Percentiles rank a stretch among this genome's conserved stretches.
Conservation (phyloP, 1,284 basidiomycete genomes). For the Termitomyces sp. region DNA sequence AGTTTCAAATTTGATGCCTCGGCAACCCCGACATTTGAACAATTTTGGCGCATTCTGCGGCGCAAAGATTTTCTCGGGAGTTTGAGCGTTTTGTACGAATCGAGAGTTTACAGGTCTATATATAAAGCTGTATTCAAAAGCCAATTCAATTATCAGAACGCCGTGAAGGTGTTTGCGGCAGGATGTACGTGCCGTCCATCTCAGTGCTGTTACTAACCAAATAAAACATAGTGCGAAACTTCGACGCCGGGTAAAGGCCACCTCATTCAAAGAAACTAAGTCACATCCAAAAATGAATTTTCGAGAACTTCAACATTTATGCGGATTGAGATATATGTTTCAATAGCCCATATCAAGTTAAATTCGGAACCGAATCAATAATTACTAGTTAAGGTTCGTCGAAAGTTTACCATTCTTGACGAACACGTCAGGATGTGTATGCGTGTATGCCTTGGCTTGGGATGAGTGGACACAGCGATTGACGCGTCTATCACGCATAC, state of each 20-base stretch:
- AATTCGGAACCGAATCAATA: background rate
- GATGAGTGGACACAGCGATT: background rate
- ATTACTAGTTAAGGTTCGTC: background rate
- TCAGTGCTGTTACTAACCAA: background rate
- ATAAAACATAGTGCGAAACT: too few species aligned
- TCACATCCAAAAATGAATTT: background rate
- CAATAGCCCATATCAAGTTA: background rate
- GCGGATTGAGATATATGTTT: background rate
- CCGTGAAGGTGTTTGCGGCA: background rate
- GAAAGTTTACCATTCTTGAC: background rate
- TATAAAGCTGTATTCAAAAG: background rate
- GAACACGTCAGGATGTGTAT: background rate
- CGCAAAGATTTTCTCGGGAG: background rate
- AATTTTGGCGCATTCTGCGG: background rate
- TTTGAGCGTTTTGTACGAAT: background rate
- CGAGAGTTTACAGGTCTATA: background rate
- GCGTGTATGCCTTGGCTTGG: background rate
- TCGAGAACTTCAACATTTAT: background rate
- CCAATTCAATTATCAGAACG: background rate
- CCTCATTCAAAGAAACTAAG: background rate
- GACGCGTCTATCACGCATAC: background rate
- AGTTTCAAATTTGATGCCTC: background rate
- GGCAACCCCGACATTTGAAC: background rate
- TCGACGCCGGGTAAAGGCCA: background rate
- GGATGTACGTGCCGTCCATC: background rate